These are phyloP conservation scores for Multifurca ochricompacta DNA, from an alignment of 768 basidiomycete genomes.

Conservation along the genomic window DNA sequence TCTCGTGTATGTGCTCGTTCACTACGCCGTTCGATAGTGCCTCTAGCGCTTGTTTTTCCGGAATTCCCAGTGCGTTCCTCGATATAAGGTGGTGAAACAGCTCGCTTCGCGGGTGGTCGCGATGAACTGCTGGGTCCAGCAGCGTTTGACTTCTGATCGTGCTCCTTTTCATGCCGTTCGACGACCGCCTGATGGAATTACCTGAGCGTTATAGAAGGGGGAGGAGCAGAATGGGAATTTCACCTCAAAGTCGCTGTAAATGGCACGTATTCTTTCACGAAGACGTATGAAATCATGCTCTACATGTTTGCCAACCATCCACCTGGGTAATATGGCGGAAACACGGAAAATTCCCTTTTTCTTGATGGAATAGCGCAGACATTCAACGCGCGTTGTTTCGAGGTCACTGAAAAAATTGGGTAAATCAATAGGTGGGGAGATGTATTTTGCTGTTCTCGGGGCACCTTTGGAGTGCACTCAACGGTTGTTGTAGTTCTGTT, in stretches of 20 bases:
- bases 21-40: too few relatives aligned
- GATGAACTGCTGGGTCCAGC: neutral
- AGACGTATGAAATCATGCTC: neutral
- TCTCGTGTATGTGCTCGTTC: too few relatives aligned
- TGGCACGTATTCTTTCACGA: neutral
- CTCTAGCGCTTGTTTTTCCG: neutral
- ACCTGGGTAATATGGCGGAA: constrained; percentile 9
- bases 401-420: neutral
- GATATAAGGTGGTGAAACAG: neutral
- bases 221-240: too few relatives aligned
- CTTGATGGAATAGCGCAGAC: neutral
- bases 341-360: constrained; percentile 2
- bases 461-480: constrained; percentile 2
- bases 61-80: neutral
- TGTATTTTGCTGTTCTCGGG: neutral
- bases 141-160: neutral
- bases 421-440: neutral
- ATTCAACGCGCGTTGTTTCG: neutral
- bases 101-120: neutral
- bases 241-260: constrained; percentile 7
- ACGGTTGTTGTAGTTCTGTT: constrained; percentile 1
- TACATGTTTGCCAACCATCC: constrained; percentile 4
- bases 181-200: neutral
- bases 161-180: neutral
- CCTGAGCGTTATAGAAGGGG: neutral